Evolutionary conservation across 2,329 filamentous ascomycete species (phyloP).

Genomic region (Alternaria gansuensis): DNA sequence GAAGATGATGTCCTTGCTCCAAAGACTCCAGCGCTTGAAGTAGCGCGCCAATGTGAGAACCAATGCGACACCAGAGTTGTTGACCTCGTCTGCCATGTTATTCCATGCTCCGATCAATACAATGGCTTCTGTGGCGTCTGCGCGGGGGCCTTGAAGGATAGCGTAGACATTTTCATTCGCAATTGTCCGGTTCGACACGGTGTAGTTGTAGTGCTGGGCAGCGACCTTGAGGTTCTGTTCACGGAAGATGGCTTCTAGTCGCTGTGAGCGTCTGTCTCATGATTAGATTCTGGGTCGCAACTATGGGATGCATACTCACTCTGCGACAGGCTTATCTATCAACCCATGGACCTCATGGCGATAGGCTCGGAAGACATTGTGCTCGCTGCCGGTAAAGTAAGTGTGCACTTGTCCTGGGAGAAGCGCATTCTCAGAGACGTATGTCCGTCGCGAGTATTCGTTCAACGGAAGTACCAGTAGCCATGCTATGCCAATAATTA

Average conservation of each 20-base stretch:
- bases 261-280: conserved; percentile 67
- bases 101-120: conserved; percentile 90
- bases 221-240: conserved; percentile 86
- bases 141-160: conserved; percentile 89
- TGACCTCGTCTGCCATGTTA: conserved; percentile 79
- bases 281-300: conserved; percentile 20
- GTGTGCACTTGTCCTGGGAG: conserved; percentile 96
- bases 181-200: conserved; percentile 75
- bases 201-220: conserved; percentile 86
- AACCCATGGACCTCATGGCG: conserved; percentile 79
- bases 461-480: conserved; percentile 88
- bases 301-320: conserved; percentile 39
- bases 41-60: conserved; percentile 89
- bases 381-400: conserved; percentile 95
- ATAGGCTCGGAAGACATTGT: conserved; percentile 92
- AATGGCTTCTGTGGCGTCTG: conserved; percentile 96
- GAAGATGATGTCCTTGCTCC: conserved; percentile 98
- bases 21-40: conserved; percentile 96
- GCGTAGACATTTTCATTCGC: conserved; percentile 91
- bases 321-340: conserved; percentile 53
- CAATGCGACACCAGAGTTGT: conserved; percentile 86
- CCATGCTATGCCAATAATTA: conserved; percentile 87
- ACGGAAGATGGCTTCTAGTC: conserved; percentile 77
- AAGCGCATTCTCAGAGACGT: conserved; percentile 97
- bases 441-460: conserved; percentile 89